phyloP scores from a whole-genome alignment of 768 basidiomycete genomes.

The Boletus sp. region DNA sequence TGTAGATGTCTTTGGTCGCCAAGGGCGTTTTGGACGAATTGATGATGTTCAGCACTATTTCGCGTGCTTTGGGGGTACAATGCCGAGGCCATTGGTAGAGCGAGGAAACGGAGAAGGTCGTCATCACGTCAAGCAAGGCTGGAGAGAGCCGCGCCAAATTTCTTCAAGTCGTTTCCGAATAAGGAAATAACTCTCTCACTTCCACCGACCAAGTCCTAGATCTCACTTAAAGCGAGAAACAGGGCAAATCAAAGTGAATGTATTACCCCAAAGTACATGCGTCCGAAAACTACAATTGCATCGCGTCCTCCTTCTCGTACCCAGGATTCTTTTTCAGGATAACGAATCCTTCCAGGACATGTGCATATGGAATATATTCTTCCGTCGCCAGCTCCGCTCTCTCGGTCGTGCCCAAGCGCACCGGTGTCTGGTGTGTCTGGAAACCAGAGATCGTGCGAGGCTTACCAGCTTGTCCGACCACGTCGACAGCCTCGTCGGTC shows the following conservation, averaged over 20 bases:
- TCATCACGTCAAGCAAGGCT: neutral
- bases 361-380: constrained; percentile 89
- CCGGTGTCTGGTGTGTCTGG: constrained; percentile 97
- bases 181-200: neutral
- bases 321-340: constrained; percentile 91
- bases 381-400: constrained; percentile 96
- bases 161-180: neutral
- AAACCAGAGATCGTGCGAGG: constrained; percentile 95
- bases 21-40: constrained; percentile 22
- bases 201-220: too few species aligned
- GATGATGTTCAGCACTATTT: constrained; percentile 21
- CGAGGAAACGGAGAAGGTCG: constrained; percentile 14
- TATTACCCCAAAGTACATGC: constrained; percentile 6
- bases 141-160: too few species aligned
- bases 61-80: constrained; percentile 23
- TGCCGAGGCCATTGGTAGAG: constrained; percentile 24
- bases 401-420: constrained; percentile 91
- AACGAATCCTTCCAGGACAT: constrained; percentile 90
- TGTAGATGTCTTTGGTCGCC: constrained; percentile 29
- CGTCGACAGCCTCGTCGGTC: constrained; percentile 77
- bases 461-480: constrained; percentile 97
- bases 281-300: constrained; percentile 56
- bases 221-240: neutral
- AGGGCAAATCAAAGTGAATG: neutral
- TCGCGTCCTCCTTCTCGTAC: constrained; percentile 82